Percentiles rank a stretch among this genome's conserved stretches.
Evolutionary conservation across 768 basidiomycete genomes (phyloP).

Genomic region (Mycena albidolilacea): DNA sequence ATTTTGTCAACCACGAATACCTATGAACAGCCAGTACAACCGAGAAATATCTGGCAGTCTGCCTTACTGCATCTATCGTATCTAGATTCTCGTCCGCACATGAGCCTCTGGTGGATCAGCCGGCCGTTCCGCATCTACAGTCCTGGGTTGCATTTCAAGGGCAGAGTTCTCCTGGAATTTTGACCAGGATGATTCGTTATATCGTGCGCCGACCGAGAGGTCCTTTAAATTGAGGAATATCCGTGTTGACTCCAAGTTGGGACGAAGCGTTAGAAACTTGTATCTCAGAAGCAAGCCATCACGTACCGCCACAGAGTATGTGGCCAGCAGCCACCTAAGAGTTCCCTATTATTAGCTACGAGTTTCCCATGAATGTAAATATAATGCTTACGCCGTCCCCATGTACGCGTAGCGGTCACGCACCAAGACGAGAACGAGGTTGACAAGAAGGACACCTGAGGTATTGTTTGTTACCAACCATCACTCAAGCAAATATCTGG

Average conservation of each 20-base stretch:
- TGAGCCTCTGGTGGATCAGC: constrained; percentile 19
- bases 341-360: constrained; percentile 15
- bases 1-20: constrained; percentile 11
- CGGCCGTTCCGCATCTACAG: constrained; percentile 19
- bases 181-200: constrained; percentile 26
- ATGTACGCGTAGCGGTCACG: constrained; percentile 18
- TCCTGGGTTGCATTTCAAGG: constrained; percentile 19
- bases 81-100: constrained; percentile 15
- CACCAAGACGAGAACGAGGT: constrained; percentile 16
- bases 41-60: neutral
- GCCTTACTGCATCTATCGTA: constrained; percentile 14
- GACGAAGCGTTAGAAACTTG: constrained; percentile 16
- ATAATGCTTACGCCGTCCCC: constrained; percentile 23
- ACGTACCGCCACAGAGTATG: constrained; percentile 27
- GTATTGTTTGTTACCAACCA: constrained; percentile 12
- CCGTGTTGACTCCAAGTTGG: constrained; percentile 22
- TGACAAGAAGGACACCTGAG: constrained; percentile 21
- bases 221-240: constrained; percentile 26
- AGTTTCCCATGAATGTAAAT: constrained; percentile 12
- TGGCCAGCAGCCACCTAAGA: constrained; percentile 23
- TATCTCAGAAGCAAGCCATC: constrained; percentile 5
- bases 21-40: constrained; percentile 12
- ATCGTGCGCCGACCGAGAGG: constrained; percentile 11
- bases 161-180: constrained; percentile 19
- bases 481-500: constrained; percentile 16